phyloP scores from a whole-genome alignment of 495 filamentous ascomycete genomes.

The Opeltia flavorubescens region DNA sequence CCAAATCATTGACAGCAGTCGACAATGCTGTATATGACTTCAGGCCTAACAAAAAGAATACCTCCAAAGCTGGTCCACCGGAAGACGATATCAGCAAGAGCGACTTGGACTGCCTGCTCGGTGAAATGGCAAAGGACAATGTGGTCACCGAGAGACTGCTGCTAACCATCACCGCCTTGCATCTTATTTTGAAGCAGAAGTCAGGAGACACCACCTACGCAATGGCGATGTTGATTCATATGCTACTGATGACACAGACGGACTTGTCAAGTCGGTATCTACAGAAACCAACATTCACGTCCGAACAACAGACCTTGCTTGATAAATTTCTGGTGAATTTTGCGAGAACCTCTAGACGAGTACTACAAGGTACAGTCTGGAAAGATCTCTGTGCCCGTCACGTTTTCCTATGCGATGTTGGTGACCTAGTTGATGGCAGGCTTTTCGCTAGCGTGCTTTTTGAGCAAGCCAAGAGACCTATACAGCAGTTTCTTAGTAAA shows the following conservation, averaged over 20 bases:
- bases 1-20: neutral
- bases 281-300: neutral
- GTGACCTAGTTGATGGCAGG: constrained; percentile 53
- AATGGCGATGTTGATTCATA: constrained; percentile 3
- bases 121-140: neutral
- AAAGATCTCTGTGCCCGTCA: constrained; percentile 6
- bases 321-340: constrained; percentile 6
- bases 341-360: neutral
- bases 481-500: neutral
- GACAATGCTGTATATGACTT: neutral
- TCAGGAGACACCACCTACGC: neutral
- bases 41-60: neutral
- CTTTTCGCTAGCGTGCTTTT: constrained; percentile 19
- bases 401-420: constrained; percentile 30
- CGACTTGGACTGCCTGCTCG: neutral
- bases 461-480: neutral
- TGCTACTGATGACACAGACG: constrained; percentile 2
- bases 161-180: constrained; percentile 4
- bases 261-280: constrained; percentile 3
- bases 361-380: constrained; percentile 9
- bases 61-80: neutral
- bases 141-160: neutral
- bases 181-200: neutral
- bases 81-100: neutral
- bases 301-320: neutral